Evolutionary conservation across 305 asterid species (phyloP).

Genomic region (Salvia sclarea): DNA sequence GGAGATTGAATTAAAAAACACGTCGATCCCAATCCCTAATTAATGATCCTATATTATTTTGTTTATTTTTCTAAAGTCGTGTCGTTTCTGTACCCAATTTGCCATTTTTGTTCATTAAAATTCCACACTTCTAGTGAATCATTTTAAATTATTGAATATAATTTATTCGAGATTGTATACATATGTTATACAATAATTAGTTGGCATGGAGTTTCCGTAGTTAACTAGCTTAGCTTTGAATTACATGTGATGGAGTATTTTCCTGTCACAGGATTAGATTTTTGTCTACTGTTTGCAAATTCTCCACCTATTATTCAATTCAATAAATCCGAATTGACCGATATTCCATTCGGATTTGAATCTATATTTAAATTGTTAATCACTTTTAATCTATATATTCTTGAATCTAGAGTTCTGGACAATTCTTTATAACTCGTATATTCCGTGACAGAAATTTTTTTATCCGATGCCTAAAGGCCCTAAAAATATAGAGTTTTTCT

Average conservation of each 20-base stretch:
- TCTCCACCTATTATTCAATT: neutral
- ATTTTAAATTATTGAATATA: too few species aligned
- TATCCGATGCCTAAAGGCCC: too few species aligned
- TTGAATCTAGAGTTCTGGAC: slow-evolving; percentile 21
- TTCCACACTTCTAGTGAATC: too few species aligned
- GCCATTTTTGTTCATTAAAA: too few species aligned
- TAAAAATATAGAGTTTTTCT: too few species aligned
- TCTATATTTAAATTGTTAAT: neutral
- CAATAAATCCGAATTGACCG: neutral
- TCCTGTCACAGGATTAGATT: slow-evolving; percentile 1
- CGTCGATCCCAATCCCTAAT: neutral
- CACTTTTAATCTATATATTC: neutral
- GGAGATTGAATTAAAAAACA: neutral
- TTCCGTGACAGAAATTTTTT: too few species aligned
- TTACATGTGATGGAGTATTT: neutral
- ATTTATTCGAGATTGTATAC: too few species aligned
- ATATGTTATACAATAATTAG: too few species aligned
- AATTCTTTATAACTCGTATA: too few species aligned
- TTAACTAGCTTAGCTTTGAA: too few species aligned
- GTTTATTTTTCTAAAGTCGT: neutral
- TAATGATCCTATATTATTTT: neutral
- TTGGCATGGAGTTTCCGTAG: neutral
- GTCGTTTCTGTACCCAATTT: too few species aligned
- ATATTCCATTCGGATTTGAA: neutral
- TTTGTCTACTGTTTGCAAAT: neutral